phyloP scores from a whole-genome alignment of 352 stramenopile species.

The Phytophthora fragariaefolia region DNA sequence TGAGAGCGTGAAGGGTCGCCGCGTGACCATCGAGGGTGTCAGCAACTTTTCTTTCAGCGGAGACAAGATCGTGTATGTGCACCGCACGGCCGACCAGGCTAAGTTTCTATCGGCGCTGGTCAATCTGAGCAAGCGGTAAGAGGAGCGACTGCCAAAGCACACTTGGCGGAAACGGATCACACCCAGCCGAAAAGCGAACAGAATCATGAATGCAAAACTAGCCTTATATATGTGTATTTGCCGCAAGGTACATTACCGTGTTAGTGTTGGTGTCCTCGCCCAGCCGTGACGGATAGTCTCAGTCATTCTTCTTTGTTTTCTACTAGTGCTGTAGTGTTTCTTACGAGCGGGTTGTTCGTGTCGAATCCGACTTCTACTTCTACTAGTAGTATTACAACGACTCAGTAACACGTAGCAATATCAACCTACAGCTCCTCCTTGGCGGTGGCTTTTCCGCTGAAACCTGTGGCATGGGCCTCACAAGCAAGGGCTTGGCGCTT shows the following conservation, averaged over 20 bases:
- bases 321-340: not conserved
- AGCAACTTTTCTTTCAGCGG: constrained; percentile 90
- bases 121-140: constrained; percentile 76
- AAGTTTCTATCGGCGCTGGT: constrained; percentile 88
- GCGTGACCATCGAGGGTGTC: constrained; percentile 84
- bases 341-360: not conserved
- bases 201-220: constrained; percentile 29
- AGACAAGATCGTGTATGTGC: constrained; percentile 91
- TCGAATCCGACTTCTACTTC: too few relatives aligned
- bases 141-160: not conserved
- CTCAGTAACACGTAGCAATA: too few relatives aligned
- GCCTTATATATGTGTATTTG: constrained; percentile 39
- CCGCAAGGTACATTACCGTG: not conserved
- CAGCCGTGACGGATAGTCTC: not conserved
- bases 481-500: constrained; percentile 42
- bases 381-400: too few relatives aligned
- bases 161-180: not conserved
- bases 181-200: not conserved
- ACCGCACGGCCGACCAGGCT: constrained; percentile 87
- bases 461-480: constrained; percentile 11
- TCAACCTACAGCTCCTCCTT: constrained; percentile 64
- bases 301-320: not conserved
- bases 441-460: constrained; percentile 15
- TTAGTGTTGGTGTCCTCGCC: not conserved
- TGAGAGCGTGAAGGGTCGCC: constrained; percentile 79